These are phyloP conservation scores for Nepenthes alata DNA, from an alignment of 179 eudicot species.

Conservation along the genomic window DNA sequence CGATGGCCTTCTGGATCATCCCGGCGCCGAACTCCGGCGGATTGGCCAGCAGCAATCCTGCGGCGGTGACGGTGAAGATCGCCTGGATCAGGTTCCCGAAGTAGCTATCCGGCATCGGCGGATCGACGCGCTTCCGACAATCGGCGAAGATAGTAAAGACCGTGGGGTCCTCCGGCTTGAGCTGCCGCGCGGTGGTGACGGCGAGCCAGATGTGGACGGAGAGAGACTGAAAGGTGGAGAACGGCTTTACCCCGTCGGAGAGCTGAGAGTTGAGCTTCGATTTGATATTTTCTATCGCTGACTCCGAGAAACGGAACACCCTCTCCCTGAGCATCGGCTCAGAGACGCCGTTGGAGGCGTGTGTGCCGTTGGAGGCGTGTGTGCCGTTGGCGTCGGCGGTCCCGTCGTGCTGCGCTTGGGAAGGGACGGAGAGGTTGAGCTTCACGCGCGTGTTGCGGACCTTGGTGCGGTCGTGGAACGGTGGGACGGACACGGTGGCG, in stretches of 20 bases:
- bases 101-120: slow-evolving; percentile 83
- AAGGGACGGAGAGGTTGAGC: slow-evolving; percentile 44
- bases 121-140: slow-evolving; percentile 74
- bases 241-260: slow-evolving; percentile 27
- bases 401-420: slow-evolving; percentile 6
- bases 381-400: slow-evolving; percentile 15
- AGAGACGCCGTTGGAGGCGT: slow-evolving; percentile 16
- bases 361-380: slow-evolving; percentile 1
- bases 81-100: slow-evolving; percentile 97
- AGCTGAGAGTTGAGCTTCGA: slow-evolving; percentile 25
- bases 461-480: slow-evolving; percentile 73
- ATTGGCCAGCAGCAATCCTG: slow-evolving; percentile 48
- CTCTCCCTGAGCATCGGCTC: slow-evolving; percentile 47
- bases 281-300: slow-evolving; percentile 47
- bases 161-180: slow-evolving; percentile 64
- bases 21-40: slow-evolving; percentile 57
- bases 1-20: slow-evolving; percentile 47
- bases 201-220: slow-evolving; percentile 80
- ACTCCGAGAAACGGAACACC: slow-evolving; percentile 60
- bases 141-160: slow-evolving; percentile 83
- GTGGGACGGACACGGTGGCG: slow-evolving; percentile 34
- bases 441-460: slow-evolving; percentile 71
- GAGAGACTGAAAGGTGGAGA: slow-evolving; percentile 78
- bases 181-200: slow-evolving; percentile 71
- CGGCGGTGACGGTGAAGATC: slow-evolving; percentile 71